phyloP scores from a whole-genome alignment of 1,284 basidiomycete species.

The Sphagnurus paluster region DNA sequence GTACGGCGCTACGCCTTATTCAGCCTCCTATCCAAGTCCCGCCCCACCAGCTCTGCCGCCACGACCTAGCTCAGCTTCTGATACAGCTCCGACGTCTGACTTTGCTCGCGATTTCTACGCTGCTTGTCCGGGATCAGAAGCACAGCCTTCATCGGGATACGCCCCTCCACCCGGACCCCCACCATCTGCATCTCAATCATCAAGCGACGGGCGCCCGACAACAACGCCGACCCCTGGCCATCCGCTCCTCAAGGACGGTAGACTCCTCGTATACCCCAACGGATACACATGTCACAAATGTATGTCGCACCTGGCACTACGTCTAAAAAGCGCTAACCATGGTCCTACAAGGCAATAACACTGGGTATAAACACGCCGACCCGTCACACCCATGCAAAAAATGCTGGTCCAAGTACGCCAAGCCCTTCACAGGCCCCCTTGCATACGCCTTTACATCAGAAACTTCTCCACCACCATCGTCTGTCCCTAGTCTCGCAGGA shows the following conservation, averaged over 20 bases:
- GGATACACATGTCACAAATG: conserved; percentile 64
- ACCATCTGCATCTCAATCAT: conserved; percentile 5
- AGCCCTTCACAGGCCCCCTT: conserved; percentile 58
- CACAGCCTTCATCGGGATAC: conserved; percentile 17
- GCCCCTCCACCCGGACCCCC: conserved; percentile 21
- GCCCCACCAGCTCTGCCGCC: conserved; percentile 15
- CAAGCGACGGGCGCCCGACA: conserved; percentile 61
- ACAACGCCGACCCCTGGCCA: conserved; percentile 60
- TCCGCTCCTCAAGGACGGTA: conserved; percentile 58
- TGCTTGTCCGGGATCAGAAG: conserved; percentile 30
- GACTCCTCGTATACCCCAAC: conserved; percentile 66
- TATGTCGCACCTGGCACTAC: conserved; percentile 29
- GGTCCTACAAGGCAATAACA: conserved; percentile 57
- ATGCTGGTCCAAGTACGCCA: conserved; percentile 70
- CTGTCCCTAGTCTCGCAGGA: conserved; percentile 36
- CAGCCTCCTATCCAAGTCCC: conserved; percentile 4
- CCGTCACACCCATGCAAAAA: conserved; percentile 64
- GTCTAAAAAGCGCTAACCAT: not conserved
- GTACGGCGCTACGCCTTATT: conserved; percentile 2
- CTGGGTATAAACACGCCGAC: conserved; percentile 69
- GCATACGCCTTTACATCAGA: conserved; percentile 43
- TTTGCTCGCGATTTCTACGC: conserved; percentile 60
- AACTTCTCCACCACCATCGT: conserved; percentile 43
- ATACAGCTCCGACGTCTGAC: conserved; percentile 34
- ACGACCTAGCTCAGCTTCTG: conserved; percentile 15